Evolutionary conservation across 495 filamentous ascomycete species (phyloP), one percentile per base, ranked within the genome.

Genomic region (Talaromyces thailandensis): DNA sequence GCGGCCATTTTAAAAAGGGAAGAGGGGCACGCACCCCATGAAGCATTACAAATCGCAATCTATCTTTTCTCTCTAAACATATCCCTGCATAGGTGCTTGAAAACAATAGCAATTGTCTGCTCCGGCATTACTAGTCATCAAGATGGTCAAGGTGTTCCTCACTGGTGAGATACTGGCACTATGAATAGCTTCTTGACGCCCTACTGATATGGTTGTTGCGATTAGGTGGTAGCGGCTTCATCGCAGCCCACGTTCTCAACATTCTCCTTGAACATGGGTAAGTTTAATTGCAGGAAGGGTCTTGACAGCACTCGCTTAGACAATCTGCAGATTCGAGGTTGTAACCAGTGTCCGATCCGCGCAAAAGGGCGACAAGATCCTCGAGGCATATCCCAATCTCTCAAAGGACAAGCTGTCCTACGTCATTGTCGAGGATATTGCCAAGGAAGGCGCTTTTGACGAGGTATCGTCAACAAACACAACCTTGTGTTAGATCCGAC

Each of bases 341-440:
- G 85, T 94, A 14, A 90, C 91, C 9, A 96, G 90, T 5, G 93
- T 98, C 56, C 83, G 93, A 55, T 87, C 84, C 3, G 79, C 89
- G 58, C 83, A 85, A 23, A 98, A 98, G 70, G 92, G 88, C 21
- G 74, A 89, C 55, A 84, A 79, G 64, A 91, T 96, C 70, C 82
- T 85, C 18, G 73, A 84, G 21, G 86, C 87, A 16, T 85, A 93
- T 71, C 82, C 87, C 0, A 68, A 81, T 26, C 69, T 77, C 3
- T 66, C 80, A 37, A 82, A 83, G 57, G 85, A 83, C 21, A 84
- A 87, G 66, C 85, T 98, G 12, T 82, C 82, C 60, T 91, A 88
- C 64, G 81, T 81, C 58, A 86, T 96, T 68, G 91, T 96, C 6
- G 82, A 87, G 58, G 92, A 98, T 72, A 90, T 97, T 66, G 90